Conservation (phyloP, 2,329 filamentous ascomycete genomes). For the Microdochium nivale region DNA sequence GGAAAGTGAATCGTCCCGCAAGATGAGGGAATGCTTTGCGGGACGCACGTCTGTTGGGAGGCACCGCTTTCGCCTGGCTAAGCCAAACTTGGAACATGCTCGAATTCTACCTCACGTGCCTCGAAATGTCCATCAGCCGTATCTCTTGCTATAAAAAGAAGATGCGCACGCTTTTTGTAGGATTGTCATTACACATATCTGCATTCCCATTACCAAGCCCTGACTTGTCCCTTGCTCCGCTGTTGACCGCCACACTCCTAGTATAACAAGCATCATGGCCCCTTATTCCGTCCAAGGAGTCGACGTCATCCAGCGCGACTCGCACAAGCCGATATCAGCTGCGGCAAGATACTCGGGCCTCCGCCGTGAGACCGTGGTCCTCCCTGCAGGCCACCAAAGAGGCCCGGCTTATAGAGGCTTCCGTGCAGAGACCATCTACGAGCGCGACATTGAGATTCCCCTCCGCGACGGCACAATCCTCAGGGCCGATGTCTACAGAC, state of each 20-base stretch:
- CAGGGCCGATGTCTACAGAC: conserved; percentile 15
- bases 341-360: background rate
- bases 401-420: background rate
- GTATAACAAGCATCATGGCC: background rate
- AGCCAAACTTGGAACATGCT: background rate
- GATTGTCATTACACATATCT: background rate
- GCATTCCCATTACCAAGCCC: background rate
- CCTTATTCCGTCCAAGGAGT: background rate
- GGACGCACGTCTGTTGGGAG: background rate
- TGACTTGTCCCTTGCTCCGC: background rate
- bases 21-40: background rate
- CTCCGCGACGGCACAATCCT: conserved; percentile 17
- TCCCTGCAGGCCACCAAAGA: background rate
- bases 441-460: background rate
- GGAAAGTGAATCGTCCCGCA: background rate
- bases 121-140: background rate
- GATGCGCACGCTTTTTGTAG: background rate
- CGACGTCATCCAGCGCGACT: background rate
- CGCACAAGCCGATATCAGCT: background rate
- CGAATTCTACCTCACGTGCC: background rate
- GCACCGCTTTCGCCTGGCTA: background rate
- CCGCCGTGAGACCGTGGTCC: background rate
- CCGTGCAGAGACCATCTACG: background rate
- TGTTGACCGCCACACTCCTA: background rate
- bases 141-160: background rate